These are phyloP conservation scores for Yarrowia divulgata DNA, from an alignment of 805 yeast species.

Conservation along the genomic window DNA sequence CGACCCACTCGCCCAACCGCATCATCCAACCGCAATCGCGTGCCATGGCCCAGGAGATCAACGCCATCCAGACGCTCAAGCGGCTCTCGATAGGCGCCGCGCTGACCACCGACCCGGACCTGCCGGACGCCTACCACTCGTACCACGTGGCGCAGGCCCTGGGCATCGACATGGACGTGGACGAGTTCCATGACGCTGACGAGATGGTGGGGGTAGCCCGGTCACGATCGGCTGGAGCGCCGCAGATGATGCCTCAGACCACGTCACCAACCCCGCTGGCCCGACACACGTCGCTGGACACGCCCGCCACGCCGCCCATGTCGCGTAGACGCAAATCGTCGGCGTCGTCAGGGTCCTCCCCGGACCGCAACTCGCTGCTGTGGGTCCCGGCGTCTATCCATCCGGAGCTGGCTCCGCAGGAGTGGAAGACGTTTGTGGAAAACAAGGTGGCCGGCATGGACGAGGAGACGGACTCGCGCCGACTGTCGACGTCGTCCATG, in stretches of 20 bases:
- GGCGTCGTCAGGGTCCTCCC: slow-evolving; percentile 43
- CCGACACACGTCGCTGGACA: slow-evolving; percentile 36
- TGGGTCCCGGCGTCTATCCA: slow-evolving; percentile 98
- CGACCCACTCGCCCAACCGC: slow-evolving; percentile 23
- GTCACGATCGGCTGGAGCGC: slow-evolving; percentile 1
- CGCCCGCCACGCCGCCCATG: slow-evolving; percentile 27
- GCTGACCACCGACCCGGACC: slow-evolving; percentile 53
- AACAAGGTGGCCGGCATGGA: slow-evolving; percentile 51
- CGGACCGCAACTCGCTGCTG: slow-evolving; percentile 52
- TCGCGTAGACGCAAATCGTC: slow-evolving; percentile 39
- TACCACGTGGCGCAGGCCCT: slow-evolving; percentile 37
- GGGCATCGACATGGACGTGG: slow-evolving; percentile 23
- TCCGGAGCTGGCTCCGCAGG: slow-evolving; percentile 94
- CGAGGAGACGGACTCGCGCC: slow-evolving; percentile 18
- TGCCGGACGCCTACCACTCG: slow-evolving; percentile 45
- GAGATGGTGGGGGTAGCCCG: slow-evolving; percentile 2
- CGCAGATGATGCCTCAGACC: not conserved
- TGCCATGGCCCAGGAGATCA: slow-evolving; percentile 54
- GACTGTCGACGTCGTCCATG: slow-evolving; percentile 18
- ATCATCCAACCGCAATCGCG: slow-evolving; percentile 43
- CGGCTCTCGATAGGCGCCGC: slow-evolving; percentile 53
- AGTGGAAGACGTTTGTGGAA: slow-evolving; percentile 57
- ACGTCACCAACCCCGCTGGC: not conserved
- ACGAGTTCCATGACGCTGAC: slow-evolving; percentile 18
- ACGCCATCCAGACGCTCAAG: slow-evolving; percentile 52